Evolutionary conservation across 257 asterid genomes (phyloP), one percentile per base, ranked within the genome.

Genomic region (Petrea volubilis): DNA sequence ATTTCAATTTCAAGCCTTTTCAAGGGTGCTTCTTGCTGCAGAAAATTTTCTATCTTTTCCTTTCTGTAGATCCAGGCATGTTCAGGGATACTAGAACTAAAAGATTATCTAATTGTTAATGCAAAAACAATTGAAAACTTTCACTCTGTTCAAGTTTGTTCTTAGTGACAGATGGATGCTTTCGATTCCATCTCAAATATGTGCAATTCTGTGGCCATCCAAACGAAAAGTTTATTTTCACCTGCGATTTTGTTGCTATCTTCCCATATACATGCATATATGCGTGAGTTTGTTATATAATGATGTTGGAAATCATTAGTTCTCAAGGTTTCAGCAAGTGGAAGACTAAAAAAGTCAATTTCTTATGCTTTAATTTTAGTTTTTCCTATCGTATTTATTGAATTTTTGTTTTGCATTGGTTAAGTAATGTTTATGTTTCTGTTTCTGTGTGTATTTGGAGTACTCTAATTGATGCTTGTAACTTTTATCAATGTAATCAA

Each of bases 1-100:
- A 33, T 34, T 74, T 66, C 52, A 38, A 15, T 58, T 36, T 58
- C 47, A n/a, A 38, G 46, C 62, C 70, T 43, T 67, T 52, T 55
- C 56, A 62, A 18, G 47, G 51, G 14, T 20, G 21, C 13, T 47
- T 44, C 62, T 56, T 66, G n/a, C n/a, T n/a, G n/a, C n/a, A n/a
- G n/a, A 10, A 36, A 38, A 33, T 15, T 11, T 44, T 56, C 40
- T 25, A n/a, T 67, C 43, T 29, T 29, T 55, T 15, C 41, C 49
- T 28, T 31, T 56, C 24, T 63, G 34, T 46, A 8, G 20, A 27
- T 60, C 25, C n/a, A 27, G 55, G 58, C 74, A 38, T 59, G 62
- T 33, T 36, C 18, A 18, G 29, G 53, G 33, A 40, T 60, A 44
- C 20, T 27, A 62, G 27, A 24, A 59, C 55, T 68, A 20, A 38